Evolutionary conservation across 169 alveolate genomes (phyloP), one percentile per base, ranked within the genome.

Genomic region (Perkinsus marinus): DNA sequence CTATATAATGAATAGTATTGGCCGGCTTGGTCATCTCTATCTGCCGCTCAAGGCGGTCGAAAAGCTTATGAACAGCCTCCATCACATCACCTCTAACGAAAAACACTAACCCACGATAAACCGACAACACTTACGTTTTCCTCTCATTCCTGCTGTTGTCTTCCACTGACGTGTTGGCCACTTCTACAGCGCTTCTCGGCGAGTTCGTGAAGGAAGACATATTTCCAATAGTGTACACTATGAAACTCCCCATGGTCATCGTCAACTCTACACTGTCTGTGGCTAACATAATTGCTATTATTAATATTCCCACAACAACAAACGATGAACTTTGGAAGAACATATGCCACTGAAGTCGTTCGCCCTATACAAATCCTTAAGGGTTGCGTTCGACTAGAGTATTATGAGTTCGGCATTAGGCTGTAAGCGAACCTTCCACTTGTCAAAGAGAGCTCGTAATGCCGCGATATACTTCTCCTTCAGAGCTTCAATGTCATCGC

Each of bases 1-100:
- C 95, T 47, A 94, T 93, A 39, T 92, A 94, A 91, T 91, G 91
- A 39, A 94, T 92, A 47, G 92, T 91, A 47, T 94, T 94, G n/a
- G 92, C 38, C 17, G 95, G 95, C 41, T 92, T 68, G n/a, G 89
- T 68, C 19, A 90, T 94, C 38, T 93, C 94, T 13, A 94, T 90
- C 91, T 94, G 37, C 22, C 34, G 26, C 34, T 57, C 79, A 13
- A 57, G 5, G 3, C 79, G 26, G 3, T 13, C 26, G 22, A 57
- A 57, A 13, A 57, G 79, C 79, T 57, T 57, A 57, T 57, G 26
- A 6, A 57, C 79, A 57, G 79, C 79, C 3, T 13, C 79, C 79
- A 57, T 57, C 7, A 57, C 79, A 16, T 57, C 79, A 7, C 7
- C 34, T 57, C 79, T 57, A 30, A 57, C 22, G 46, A 57, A 13